Base-by-base conservation (phyloP, 2,329 filamentous ascomycete genomes). In the Exophiala calicioides region DNA sequence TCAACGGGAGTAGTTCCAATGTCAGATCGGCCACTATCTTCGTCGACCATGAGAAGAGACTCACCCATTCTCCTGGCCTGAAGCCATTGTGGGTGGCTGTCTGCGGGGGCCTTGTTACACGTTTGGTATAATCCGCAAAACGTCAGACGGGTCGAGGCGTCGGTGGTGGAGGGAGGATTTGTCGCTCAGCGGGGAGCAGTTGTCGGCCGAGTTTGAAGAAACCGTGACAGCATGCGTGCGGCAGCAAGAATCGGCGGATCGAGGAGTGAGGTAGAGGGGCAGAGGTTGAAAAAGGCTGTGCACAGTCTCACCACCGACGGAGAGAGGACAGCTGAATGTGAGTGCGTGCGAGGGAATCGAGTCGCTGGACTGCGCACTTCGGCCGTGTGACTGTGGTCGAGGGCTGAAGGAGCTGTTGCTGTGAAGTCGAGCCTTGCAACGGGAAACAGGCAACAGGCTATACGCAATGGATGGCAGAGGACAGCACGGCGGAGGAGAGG, bases 201-300 rank as follows among this genome's bases (percentile, higher is more conserved):
- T 27, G 33, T 41, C 40, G 41, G 37, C 41, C 38, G 48, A 44
- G 45, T 15, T 43, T 23, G 27, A 15, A 18, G 23, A 27, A 38
- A 23, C 44, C 29, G 37, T 20, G 44, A 47, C 48, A 47, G 48
- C 52, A 55, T 55, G 41, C 44, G 52, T 53, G 51, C 51, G 46
- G 46, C 42, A 35, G 32, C 42, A 18, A 26, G 9, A 31, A 29
- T 19, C 33, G 33, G 18, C 34, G 21, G 23, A 32, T 24, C 20
- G 42, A 39, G 19, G 35, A 35, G 29, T 29, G 37, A 41, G 12
- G 35, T 29, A 19, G 43, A 46, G 12, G 33, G 46, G 41, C 16
- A 45, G 47, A 41, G 15, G 33, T 8, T 30, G 30, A 24, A 36
- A 37, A 29, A 29, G 33, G 38, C 31, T 16, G 27, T 44, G 29